Base-by-base conservation (phyloP, 805 yeast genomes). In the Sugiyamaella qingdaonensis region DNA sequence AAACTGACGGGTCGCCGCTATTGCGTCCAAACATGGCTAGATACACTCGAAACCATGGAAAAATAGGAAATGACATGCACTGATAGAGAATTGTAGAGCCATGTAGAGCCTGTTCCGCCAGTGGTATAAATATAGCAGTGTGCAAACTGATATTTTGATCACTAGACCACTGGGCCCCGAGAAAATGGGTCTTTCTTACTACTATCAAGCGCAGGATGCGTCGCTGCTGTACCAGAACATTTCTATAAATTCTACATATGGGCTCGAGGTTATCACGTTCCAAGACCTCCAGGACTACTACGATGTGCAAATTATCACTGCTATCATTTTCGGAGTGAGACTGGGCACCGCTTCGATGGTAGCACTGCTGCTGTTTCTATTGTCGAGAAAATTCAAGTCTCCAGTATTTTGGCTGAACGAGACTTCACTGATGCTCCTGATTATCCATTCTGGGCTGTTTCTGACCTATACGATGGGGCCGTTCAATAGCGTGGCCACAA, bases 391-490 rank as follows among this genome's bases (percentile, higher is more conserved):
- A 54, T 80, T 76, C 60, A 76, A 68, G 19, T 80, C 91, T 0
- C 87, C 90, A 7, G 79, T 89, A 29, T 92, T 88, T 66, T 66
- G 83, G n/a, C 68, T 89, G 44, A 90, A 91, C 67, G 83, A 82
- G 64, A 48, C 74, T 2, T 79, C 86, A 33, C 71, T 92, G 49
- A 48, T 79, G 2, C 64, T 82, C 3, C 68, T 84, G 50, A 66
- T 84, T 3, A 53, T 89, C 13, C 85, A 86, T 50, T 79, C 90
- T 0, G 76, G 79, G 1, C 68, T 90, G 4, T 82, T 78, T 68
- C 61, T 86, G 29, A 75, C 70, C 10, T 81, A 83, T 58, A 64
- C 83, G 16, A 62, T 76, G 33, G 80, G 86, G 10, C 75, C 81
- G 1, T 79, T 77, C 58, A 72, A 77, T 29, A 70, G 82, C 0